Evolutionary conservation across 306 rosid species (phyloP).

Genomic region (Cotoneaster glaucophyllus): DNA sequence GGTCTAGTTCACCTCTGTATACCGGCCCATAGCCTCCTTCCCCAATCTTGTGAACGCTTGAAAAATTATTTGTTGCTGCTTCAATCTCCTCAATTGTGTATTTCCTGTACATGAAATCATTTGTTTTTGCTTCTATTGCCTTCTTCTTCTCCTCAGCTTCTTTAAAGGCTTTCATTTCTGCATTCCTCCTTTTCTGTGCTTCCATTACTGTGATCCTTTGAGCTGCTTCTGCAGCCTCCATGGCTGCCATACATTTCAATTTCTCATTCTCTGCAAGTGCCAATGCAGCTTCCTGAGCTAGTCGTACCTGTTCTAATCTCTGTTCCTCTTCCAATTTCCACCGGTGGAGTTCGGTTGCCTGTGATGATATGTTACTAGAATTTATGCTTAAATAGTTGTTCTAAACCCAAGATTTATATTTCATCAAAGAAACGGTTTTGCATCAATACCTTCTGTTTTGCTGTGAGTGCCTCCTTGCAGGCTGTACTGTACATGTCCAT

Average conservation of each 20-base stretch:
- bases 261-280: conserved; percentile 58
- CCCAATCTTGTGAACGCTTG: conserved; percentile 44
- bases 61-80: conserved; percentile 48
- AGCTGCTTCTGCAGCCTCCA: conserved; percentile 67
- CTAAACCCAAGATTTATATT: background rate
- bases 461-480: conserved; percentile 70
- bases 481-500: conserved; percentile 83
- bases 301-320: conserved; percentile 39
- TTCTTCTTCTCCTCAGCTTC: conserved; percentile 38
- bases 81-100: conserved; percentile 63
- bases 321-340: conserved; percentile 65
- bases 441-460: conserved; percentile 51
- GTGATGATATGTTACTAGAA: conserved; percentile 2
- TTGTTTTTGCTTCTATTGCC: background rate
- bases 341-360: conserved; percentile 64
- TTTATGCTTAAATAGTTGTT: background rate
- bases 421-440: background rate
- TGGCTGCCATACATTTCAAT: conserved; percentile 47
- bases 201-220: conserved; percentile 44
- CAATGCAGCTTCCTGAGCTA: conserved; percentile 54
- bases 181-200: conserved; percentile 43
- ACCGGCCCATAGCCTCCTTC: conserved; percentile 76
- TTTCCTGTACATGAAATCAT: conserved; percentile 48
- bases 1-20: too few relatives aligned
- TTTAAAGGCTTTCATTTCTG: conserved; percentile 33